Evolutionary conservation across 1,139 yeast genomes (phyloP), one percentile per base, ranked within the genome.

Genomic region (Suhomyces ambrosiae): DNA sequence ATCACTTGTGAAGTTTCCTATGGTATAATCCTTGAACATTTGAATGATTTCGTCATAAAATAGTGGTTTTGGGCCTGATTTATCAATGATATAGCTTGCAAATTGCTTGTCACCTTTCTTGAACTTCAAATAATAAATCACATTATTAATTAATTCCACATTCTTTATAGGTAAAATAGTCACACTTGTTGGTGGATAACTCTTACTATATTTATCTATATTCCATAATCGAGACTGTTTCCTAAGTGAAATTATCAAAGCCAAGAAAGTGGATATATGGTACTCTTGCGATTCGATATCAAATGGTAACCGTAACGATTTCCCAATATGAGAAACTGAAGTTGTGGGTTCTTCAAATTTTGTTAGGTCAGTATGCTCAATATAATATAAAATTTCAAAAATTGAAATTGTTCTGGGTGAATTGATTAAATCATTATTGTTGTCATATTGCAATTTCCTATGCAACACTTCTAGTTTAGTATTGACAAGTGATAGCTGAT

Each of bases 391-490:
- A 15, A 82, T 47, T 41, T 76, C 74, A 44, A 76, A 71, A 2
- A 80, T 57, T 0, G 83, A 71, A 0, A 80, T 50, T 18, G 74
- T 73, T 37, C 73, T 60, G 2, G 85, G 80, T 1, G 65, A 53
- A 18, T 57, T 60, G 13, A 61, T 42, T 8, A 61, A 33, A 33
- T 64, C 65, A 8, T 65, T 65, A 30, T 74, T 68, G 32, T 67
- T 71, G 42, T 64, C 61, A 50, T 67, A 63, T 55, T 80, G 88
- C 16, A 82, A 53, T 3, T 64, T 52, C 38, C 80, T 64, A 55
- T 83, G 86, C 18, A 82, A 49, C 3, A 68, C 48, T 52, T 80
- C 84, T 34, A 83, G 61, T 46, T 74, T 74, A 34, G 59, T 49
- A 15, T 45, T 42, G 32, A 49, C 44, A 3, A 28, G 33, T 13